A percentile compares a stretch with the other conserved stretches of the same genome.
phyloP scores from a whole-genome alignment of 2,329 filamentous ascomycete species.

The Microdochium paspali region DNA sequence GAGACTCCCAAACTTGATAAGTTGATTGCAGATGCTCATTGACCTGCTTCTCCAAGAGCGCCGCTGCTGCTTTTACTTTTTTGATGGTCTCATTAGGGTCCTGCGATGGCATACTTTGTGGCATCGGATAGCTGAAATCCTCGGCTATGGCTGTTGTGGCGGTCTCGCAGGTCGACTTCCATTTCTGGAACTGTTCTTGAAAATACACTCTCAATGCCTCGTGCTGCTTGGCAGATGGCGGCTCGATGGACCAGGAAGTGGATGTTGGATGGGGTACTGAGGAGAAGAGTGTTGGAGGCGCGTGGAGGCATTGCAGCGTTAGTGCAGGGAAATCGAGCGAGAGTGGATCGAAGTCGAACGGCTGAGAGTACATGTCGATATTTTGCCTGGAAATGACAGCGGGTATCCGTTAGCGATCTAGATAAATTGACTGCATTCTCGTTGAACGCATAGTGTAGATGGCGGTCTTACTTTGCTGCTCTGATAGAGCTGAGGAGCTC shows the following conservation, averaged over 20 bases:
- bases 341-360: conserved; percentile 76
- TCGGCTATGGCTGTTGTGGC: conserved; percentile 40
- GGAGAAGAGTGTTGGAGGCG: conserved; percentile 75
- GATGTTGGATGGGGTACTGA: conserved; percentile 68
- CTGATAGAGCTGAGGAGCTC: conserved; percentile 75
- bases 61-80: conserved; percentile 41
- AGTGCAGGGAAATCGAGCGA: conserved; percentile 79
- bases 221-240: conserved; percentile 65
- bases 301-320: conserved; percentile 69
- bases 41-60: conserved; percentile 58
- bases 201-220: conserved; percentile 62
- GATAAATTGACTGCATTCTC: conserved; percentile 4
- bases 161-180: conserved; percentile 44
- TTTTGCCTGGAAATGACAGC: conserved; percentile 33
- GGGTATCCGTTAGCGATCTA: conserved; percentile 4
- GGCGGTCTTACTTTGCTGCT: conserved; percentile 64
- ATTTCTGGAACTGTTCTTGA: conserved; percentile 55
- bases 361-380: conserved; percentile 43
- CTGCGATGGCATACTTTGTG: conserved; percentile 26
- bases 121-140: conserved; percentile 39
- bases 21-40: conserved; percentile 68
- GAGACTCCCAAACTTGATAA: conserved; percentile 65
- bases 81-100: conserved; percentile 35
- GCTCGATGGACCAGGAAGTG: conserved; percentile 72
- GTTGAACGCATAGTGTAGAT: conserved; percentile 16